phyloP scores from a whole-genome alignment of 2,329 filamentous ascomycete species.

The Microdochium nivale region DNA sequence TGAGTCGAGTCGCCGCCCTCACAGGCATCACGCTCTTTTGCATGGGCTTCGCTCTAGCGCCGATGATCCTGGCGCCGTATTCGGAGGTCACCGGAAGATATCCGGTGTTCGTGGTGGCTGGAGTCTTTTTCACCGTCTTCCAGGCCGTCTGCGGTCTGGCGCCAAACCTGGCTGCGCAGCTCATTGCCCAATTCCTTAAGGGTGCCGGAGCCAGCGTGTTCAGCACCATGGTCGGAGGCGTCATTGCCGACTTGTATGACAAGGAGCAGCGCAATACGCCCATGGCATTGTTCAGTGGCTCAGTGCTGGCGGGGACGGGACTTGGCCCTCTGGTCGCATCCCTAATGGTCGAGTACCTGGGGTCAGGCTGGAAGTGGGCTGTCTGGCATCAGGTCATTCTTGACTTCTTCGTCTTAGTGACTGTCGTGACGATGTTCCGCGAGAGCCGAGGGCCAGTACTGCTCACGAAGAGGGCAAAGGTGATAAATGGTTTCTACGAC shows the following conservation, averaged over 20 bases:
- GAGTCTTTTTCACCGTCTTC: conserved; percentile 61
- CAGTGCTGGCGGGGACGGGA: conserved; percentile 71
- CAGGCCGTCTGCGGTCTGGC: conserved; percentile 69
- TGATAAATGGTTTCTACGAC: conserved; percentile 73
- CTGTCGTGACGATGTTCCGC: conserved; percentile 62
- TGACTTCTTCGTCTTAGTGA: conserved; percentile 51
- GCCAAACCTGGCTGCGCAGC: conserved; percentile 60
- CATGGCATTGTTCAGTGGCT: conserved; percentile 82
- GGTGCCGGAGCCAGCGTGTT: conserved; percentile 74
- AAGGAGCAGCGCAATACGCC: conserved; percentile 74
- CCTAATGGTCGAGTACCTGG: conserved; percentile 46
- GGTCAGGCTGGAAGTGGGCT: conserved; percentile 66
- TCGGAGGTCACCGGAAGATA: conserved; percentile 82
- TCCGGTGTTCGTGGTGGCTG: conserved; percentile 70
- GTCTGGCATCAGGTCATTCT: conserved; percentile 79
- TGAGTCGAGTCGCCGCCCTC: conserved; percentile 58
- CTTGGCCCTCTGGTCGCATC: conserved; percentile 66
- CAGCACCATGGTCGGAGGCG: conserved; percentile 85
- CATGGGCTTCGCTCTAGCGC: conserved; percentile 67
- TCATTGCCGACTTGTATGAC: conserved; percentile 79
- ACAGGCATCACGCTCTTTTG: conserved; percentile 78
- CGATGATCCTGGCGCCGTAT: conserved; percentile 82
- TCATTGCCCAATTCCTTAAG: conserved; percentile 66
- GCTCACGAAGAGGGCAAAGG: conserved; percentile 63
- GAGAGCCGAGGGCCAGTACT: conserved; percentile 80